Base-by-base conservation (phyloP, 345 rosid genomes). In the Citrus unshiu region DNA sequence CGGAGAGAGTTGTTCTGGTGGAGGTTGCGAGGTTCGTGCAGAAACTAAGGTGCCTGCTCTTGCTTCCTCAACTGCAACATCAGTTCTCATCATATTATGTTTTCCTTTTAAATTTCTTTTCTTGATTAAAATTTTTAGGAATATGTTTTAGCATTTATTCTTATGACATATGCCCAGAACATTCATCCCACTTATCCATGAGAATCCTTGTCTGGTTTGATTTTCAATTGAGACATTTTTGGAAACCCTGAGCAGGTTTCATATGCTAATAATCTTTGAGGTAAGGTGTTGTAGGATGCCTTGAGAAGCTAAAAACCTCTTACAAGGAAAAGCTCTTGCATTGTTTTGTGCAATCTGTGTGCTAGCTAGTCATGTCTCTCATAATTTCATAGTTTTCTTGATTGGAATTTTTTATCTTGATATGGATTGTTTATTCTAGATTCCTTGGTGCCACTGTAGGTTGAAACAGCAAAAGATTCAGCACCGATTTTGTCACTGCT, bases 391-490 rank as follows among this genome's bases (percentile, higher is more conserved):
- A 24, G 34, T 37, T 37, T 43, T 46, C 27, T 29, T 51, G 35
- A 22, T 59, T 62, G 6, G 67, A 40, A 70, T 70, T 75, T 65
- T 51, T 73, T 29, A 29, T 74, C 69, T 13, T 56, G 60, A 40
- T 74, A 80, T 73, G 70, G 35, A 56, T 79, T 76, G 21, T 59
- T 43, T 49, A 60, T 66, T 60, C 77, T 77, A 40, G 43, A 57
- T 21, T 74, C 77, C 67, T 40, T 78, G 27, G 14, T 81, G 81
- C 77, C 9, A 59, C 75, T 86, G 83, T 81, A 93, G 99, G 98
- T 94, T 77, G 97, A 92, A 85, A 90, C 97, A 72, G 99, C 92
- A 64, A 72, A 78, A 78, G 93, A 86, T 90, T 96, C 99, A 83
- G 95, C 98, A 71, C 91, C 94, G 64, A 79, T 85, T 74, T 79